Base-by-base conservation (phyloP, 2,329 filamentous ascomycete genomes). In the Ascochyta pisi region DNA sequence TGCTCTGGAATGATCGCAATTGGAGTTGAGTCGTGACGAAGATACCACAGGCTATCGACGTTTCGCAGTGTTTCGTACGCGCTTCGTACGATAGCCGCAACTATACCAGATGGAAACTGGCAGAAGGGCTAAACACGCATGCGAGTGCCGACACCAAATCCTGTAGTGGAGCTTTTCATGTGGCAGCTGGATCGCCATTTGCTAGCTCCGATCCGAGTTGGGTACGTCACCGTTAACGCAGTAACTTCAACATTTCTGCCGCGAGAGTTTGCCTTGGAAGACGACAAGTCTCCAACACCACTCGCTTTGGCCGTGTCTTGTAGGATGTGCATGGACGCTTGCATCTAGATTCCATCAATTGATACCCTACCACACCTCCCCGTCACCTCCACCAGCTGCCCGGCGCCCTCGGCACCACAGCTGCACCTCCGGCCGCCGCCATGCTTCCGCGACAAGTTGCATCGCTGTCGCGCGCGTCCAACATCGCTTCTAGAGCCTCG, bases 391-490 rank as follows among this genome's bases (percentile, higher is more conserved):
- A n/a, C 24, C n/a, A 37, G 46, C 41, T 55, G 46, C 40, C 26
- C 51, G 45, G 34, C 19, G 37, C 37, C 34, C 38, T 41, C 35
- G 3, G 26, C 39, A 16, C 45, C 29, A 38, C 33, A 46, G 47
- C 56, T 42, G 34, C 52, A 55, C 12, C 44, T 40, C 44, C 44
- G 13, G 40, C 22, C 47, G 39, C 54, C 57, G 58, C 61, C 37
- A 73, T 73, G 70, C 63, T 73, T 27, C 56, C 65, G 54, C 70
- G 71, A 63, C 67, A 70, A 41, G 63, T 67, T 46, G 62, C 65
- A 39, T 67, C 68, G 56, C 58, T 71, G 43, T 64, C 66, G 66
- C 71, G 71, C 58, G 57, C 58, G 34, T 61, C 64, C 42, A 61
- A 61, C 46, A 37, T 54, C 38, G 60, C 70, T 6, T 40, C 60